A percentile compares a stretch with the other conserved stretches of the same genome.
phyloP scores from a whole-genome alignment of 345 rosid species.

The Eucalyptus albens region DNA sequence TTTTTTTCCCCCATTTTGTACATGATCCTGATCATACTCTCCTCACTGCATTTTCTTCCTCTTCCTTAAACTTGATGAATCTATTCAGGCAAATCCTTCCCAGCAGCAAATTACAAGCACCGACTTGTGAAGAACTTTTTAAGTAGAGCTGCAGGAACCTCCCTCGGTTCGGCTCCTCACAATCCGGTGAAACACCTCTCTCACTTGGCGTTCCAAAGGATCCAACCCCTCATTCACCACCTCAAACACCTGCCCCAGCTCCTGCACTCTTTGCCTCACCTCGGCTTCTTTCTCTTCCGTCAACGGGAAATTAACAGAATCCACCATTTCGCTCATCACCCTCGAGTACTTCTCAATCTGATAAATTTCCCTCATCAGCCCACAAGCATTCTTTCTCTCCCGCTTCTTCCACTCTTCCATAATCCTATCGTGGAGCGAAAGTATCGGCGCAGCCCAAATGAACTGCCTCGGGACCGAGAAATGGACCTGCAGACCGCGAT shows the following conservation, averaged over 20 bases:
- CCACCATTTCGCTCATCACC: constrained; percentile 52
- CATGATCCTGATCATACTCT: background rate
- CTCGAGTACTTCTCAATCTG: constrained; percentile 55
- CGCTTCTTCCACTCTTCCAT: constrained; percentile 70
- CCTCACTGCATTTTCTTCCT: background rate
- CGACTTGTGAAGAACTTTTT: background rate
- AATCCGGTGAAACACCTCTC: constrained; percentile 74
- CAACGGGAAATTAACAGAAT: constrained; percentile 60
- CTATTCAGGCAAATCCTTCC: background rate
- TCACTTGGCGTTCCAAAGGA: constrained; percentile 76
- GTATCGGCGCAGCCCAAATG: constrained; percentile 52
- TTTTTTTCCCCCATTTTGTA: background rate
- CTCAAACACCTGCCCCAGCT: constrained; percentile 40
- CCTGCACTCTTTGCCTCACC: constrained; percentile 54
- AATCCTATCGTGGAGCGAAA: constrained; percentile 53
- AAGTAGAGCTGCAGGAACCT: background rate
- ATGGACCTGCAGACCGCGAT: constrained; percentile 81
- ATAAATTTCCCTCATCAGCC: constrained; percentile 73
- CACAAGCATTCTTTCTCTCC: constrained; percentile 70
- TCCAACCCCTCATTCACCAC: constrained; percentile 52
- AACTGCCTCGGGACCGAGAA: constrained; percentile 62
- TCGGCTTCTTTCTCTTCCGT: constrained; percentile 47
- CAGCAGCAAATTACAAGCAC: background rate
- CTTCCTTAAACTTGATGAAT: background rate
- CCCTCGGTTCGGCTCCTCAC: constrained; percentile 79